Base-by-base conservation (phyloP, 345 rosid species). In the Boechera stricta region DNA sequence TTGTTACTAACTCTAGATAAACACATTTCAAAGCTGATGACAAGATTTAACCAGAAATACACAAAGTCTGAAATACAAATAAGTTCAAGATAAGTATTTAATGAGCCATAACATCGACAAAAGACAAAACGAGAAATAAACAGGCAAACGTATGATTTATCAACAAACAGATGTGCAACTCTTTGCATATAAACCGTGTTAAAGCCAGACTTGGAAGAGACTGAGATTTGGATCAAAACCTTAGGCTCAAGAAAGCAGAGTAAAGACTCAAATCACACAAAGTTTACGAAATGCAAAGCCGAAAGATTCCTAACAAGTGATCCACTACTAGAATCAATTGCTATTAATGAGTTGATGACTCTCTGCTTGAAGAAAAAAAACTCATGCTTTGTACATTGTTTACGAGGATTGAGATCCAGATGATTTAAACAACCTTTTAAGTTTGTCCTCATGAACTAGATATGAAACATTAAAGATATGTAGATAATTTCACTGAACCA, bases 401-500 rank as follows among this genome's bases (percentile, higher is more conserved):
- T 11, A 64, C 16, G 12, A 65, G 48, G 24, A 32, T 33, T 33
- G 9, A 13, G 49, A 65, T 18, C 5, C 4, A 48, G 60, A 36
- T 16, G 21, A 49, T 55, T 9, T 21, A 28, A 31, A 73, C 63
- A 64, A 16, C 35, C 13, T 62, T 44, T 1, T 15, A 35, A 51
- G 36, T n/a, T 29, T 38, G 6, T 13, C 13, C 35, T 36, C 31
- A 62, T 28, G 16, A 16, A n/a, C 10, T 35, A 47, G 10, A 47
- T 21, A 45, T 10, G 8, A 71, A 35, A 71, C 10, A 5, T 7
- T 10, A 32, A 71, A 3, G 6, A 26, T 26, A 72, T 15, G 39
- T 36, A 53, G 18, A 41, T 73, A 41, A 24, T 41, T 72, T 72
- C 3, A 49, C 61, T 61, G 41, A 53, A 57, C 61, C 42, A 73